Base-by-base conservation (phyloP, 2,329 filamentous ascomycete genomes). In the Colletotrichum neosansevieriae region DNA sequence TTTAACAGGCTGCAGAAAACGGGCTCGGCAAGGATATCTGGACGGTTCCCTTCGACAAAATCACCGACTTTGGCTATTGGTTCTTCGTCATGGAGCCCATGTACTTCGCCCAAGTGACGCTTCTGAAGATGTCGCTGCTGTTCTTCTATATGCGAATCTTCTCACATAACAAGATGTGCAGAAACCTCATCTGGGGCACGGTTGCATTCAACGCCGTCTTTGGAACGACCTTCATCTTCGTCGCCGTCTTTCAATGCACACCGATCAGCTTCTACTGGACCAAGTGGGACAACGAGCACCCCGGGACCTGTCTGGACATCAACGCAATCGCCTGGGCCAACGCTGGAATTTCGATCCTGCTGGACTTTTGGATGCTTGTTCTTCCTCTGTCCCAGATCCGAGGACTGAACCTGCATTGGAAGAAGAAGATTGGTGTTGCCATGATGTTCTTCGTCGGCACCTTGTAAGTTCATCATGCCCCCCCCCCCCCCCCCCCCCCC, bases 91-190 rank as follows among this genome's bases (percentile, higher is more conserved):
- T 79, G 72, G 80, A 82, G 32, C 70, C 78, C 6, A 58, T 85
- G 21, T 86, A 88, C 74, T 85, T 87, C 71, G 59, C 75, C 3
- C 76, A 82, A 15, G 74, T 86, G 12, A 76, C 82, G 2, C 75
- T 85, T 29, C 78, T 85, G 15, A 87, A 88, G 70, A 74, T 86
- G 4, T 81, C 85, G 0, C 77, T 89, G 24, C 76, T 89, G 1
- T 79, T 85, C 72, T 87, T 89, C 74, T 88, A 87, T 71, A 76
- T 86, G 5, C 82, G 84, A 59, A 84, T 89, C 63, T 89, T 89
- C 69, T 84, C 84, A 0, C 72, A 75, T 0, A 67, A 59, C 0
- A 64, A 54, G 3, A 79, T 86, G 10, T 38, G 50, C 45, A 79
- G 79, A 13, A 76, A 75, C 6, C 53, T 84, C 12, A 76, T 86